Base-by-base conservation (phyloP, 2,329 filamentous ascomycete genomes). In the Thermoascus crustaceus region DNA sequence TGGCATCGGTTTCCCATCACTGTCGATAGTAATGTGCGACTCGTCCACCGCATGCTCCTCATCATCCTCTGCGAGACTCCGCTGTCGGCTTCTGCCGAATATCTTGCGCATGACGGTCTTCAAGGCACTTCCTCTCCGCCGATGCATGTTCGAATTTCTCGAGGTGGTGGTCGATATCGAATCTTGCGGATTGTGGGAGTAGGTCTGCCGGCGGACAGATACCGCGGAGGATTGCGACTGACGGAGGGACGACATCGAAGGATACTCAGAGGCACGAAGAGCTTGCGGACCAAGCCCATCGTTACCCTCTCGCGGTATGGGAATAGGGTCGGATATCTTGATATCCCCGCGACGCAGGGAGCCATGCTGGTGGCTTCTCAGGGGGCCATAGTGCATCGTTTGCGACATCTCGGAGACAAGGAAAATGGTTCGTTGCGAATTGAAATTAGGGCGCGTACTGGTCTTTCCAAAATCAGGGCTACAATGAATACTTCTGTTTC, bases 81-180 rank as follows among this genome's bases (percentile, higher is more conserved):
- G n/a, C n/a, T 55, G 53, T 30, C 57, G 45, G 42, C 61, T 63
- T 13, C 58, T 54, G 22, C 55, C 61, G 46, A 66, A 66, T 29
- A 66, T 56, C 45, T 59, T 66, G 32, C 60, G 58, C 62, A 65
- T 65, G n/a, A 64, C 60, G 2, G 56, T 61, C 39, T 60, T 64
- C 33, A 65, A 37, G 2, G 62, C 61, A 37, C 61, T 65, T 7
- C 55, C 60, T 4, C 59, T 61, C 8, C 62, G 57, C 32, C 58
- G 60, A 42, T 64, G 60, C 9, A 47, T 46, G 21, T 47, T 37
- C 1, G 55, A 43, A 1, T 43, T 41, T 11, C 50, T 48, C 5
- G 45, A 45, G 18, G 45, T 32, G 9, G 47, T 35, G 8, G 43
- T 52, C 17, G 53, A 46, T 16, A 50, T 40, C 6, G 47, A 47